Conservation (phyloP, 2,329 filamentous ascomycete genomes). For the Trichoderma breve region DNA sequence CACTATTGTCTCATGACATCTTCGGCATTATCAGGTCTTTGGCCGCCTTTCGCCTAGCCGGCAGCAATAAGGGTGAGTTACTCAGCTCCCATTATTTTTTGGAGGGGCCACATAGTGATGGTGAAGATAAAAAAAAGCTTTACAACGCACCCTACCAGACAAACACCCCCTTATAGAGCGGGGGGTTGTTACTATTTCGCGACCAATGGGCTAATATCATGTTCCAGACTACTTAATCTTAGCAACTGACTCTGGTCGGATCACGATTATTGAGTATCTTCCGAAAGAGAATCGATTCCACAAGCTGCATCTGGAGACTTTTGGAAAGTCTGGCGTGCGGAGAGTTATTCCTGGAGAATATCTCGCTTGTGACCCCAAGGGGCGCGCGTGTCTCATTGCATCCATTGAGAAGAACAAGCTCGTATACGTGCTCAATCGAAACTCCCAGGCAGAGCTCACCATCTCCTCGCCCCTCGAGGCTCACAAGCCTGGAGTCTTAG, state of each 20-base stretch:
- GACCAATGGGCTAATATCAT: conserved; percentile 29
- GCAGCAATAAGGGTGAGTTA: conserved; percentile 92
- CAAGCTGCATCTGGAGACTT: conserved; percentile 92
- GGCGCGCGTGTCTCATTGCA: conserved; percentile 89
- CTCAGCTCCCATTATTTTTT: conserved; percentile 8
- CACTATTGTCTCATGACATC: conserved; percentile 85
- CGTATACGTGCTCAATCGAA: conserved; percentile 95
- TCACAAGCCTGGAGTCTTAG: conserved; percentile 86
- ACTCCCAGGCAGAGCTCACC: conserved; percentile 88
- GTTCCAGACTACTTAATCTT: conserved; percentile 88
- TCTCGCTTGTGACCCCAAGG: conserved; percentile 91
- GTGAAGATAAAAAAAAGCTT: conserved; percentile 22
- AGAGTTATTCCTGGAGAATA: conserved; percentile 95
- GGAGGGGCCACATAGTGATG: conserved; percentile 21
- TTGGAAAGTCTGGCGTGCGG: conserved; percentile 92
- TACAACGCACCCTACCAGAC: conserved; percentile 27
- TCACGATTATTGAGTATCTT: conserved; percentile 90
- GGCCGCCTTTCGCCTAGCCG: conserved; percentile 85
- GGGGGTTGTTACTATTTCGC: conserved; percentile 30
- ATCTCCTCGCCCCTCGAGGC: conserved; percentile 97
- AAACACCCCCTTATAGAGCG: conserved; percentile 20
- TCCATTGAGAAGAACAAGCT: conserved; percentile 99
- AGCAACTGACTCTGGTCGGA: conserved; percentile 90
- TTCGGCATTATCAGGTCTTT: conserved; percentile 94
- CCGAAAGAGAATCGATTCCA: conserved; percentile 83